phyloP scores from a whole-genome alignment of 257 asterid species.

The Nicotiana sylvestris region DNA sequence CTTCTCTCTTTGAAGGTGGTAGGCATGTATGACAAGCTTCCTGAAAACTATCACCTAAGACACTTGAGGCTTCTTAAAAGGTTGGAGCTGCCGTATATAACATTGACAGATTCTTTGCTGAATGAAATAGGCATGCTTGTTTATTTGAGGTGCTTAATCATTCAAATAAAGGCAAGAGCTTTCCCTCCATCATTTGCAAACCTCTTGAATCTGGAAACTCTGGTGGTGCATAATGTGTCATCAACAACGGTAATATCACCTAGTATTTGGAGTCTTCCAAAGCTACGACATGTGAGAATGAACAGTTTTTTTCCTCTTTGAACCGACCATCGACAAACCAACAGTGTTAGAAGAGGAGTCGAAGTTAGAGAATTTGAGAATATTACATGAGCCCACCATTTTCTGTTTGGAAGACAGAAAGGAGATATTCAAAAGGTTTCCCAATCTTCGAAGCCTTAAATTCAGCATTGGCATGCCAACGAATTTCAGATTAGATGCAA shows the following conservation, averaged over 20 bases:
- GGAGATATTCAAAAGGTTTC: neutral
- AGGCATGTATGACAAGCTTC: too few species aligned
- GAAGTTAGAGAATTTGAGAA: neutral
- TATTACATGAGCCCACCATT: neutral
- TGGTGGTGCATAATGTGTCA: neutral
- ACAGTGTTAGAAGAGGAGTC: neutral
- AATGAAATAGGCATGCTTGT: neutral
- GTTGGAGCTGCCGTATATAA: neutral
- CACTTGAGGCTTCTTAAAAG: slow-evolving; percentile 12
- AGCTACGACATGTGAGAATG: neutral
- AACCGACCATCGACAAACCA: neutral
- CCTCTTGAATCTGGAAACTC: neutral
- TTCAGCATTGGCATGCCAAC: neutral
- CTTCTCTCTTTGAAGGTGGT: slow-evolving; percentile 1
- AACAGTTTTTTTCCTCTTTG: neutral
- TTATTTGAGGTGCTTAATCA: slow-evolving; percentile 3
- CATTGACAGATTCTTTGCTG: neutral
- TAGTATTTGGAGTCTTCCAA: neutral
- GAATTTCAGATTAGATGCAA: neutral
- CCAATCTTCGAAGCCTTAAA: neutral
- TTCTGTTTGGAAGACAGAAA: neutral
- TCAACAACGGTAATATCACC: neutral
- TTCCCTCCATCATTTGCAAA: neutral
- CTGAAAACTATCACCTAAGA: neutral
- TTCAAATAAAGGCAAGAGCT: neutral